These are phyloP conservation scores for Dysphania ambrosioides DNA, from an alignment of 148 eudicot species.

Conservation along the genomic window DNA sequence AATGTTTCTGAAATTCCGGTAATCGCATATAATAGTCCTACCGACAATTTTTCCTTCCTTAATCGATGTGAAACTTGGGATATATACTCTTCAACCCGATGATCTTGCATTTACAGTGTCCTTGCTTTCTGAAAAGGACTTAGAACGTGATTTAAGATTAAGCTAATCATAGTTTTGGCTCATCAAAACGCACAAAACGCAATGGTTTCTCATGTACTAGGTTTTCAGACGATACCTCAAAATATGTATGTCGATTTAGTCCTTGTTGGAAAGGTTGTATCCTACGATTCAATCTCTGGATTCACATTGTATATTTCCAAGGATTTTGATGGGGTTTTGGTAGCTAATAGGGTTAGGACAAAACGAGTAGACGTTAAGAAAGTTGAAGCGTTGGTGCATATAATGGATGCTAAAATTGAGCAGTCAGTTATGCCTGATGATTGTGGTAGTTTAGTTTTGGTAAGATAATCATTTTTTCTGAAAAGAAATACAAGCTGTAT, in stretches of 20 bases:
- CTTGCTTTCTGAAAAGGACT: conserved; percentile 61
- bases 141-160: conserved; percentile 55
- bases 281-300: conserved; percentile 68
- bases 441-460: conserved; percentile 7
- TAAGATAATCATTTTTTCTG: not conserved
- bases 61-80: no score
- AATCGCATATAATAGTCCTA: no score
- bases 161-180: conserved; percentile 36
- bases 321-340: conserved; percentile 50
- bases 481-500: no score
- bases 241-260: conserved; percentile 43
- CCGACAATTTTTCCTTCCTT: no score
- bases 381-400: conserved; percentile 57
- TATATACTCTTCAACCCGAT: no score
- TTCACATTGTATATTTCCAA: conserved; percentile 40
- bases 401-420: conserved; percentile 77
- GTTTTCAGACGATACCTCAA: conserved; percentile 69
- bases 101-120: conserved; percentile 80
- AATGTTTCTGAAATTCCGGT: no score
- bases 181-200: conserved; percentile 53
- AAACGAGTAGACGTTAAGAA: conserved; percentile 41
- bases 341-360: conserved; percentile 56
- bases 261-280: conserved; percentile 35
- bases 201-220: conserved; percentile 61
- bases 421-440: conserved; percentile 47